Conservation (phyloP, 2,329 filamentous ascomycete species). For the Cercospora beticola region DNA sequence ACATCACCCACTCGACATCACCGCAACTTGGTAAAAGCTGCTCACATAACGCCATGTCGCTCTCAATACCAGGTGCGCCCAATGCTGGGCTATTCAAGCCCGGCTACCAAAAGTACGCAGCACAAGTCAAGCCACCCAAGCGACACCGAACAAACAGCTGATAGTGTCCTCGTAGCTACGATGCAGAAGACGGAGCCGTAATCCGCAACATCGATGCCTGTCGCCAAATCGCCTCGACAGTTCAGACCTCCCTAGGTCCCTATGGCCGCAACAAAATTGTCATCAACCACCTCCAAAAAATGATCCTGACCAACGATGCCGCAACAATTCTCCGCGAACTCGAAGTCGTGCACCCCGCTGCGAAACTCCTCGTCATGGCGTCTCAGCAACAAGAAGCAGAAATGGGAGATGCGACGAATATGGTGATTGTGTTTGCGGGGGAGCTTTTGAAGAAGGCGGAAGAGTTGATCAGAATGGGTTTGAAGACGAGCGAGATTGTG, state of each 20-base stretch:
- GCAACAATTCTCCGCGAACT: constrained; percentile 96
- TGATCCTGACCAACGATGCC: constrained; percentile 97
- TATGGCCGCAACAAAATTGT: constrained; percentile 99
- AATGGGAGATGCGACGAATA: constrained; percentile 97
- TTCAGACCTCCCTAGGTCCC: constrained; percentile 93
- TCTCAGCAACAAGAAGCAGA: constrained; percentile 98
- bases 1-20: not conserved
- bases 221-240: constrained; percentile 89
- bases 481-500: constrained; percentile 98
- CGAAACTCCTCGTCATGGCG: constrained; percentile 97
- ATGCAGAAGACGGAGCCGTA: constrained; percentile 97
- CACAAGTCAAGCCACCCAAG: constrained; percentile 15
- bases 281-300: constrained; percentile 99
- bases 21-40: not conserved
- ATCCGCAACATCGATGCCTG: constrained; percentile 98
- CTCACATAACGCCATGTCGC: constrained; percentile 68
- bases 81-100: constrained; percentile 93
- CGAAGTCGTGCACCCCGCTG: constrained; percentile 96
- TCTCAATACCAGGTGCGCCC: constrained; percentile 91
- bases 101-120: constrained; percentile 86
- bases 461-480: constrained; percentile 90
- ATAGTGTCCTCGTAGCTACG: constrained; percentile 66
- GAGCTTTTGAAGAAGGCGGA: constrained; percentile 97
- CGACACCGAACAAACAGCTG: constrained; percentile 30
- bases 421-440: constrained; percentile 93